Conservation (phyloP, 2,329 filamentous ascomycete species). For the Aspergillus awamori region DNA sequence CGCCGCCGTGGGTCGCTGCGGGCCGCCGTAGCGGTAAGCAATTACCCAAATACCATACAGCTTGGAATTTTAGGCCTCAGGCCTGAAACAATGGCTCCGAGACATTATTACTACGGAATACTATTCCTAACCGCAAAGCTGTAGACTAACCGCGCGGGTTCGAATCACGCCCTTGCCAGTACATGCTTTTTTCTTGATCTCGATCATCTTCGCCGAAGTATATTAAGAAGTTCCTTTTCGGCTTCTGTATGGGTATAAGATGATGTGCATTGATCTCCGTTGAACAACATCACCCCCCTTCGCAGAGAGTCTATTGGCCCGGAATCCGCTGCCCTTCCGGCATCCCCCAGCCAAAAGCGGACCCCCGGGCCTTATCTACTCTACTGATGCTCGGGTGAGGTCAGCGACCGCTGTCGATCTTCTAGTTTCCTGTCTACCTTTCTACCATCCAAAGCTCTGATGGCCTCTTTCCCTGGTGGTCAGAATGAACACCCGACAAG, state of each 20-base stretch:
- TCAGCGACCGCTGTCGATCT: constrained; percentile 17
- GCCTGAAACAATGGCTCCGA: not conserved
- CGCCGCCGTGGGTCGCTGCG: constrained; percentile 29
- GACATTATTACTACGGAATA: not conserved
- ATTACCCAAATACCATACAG: not conserved
- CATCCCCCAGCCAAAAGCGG: constrained; percentile 5
- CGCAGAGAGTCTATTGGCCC: not conserved
- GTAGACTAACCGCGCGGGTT: constrained; percentile 12
- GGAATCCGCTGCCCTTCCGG: not conserved
- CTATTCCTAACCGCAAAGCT: not conserved
- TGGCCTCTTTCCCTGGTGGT: constrained; percentile 5
- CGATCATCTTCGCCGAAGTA: no score
- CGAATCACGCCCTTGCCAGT: constrained; percentile 14
- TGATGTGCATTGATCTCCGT: not conserved
- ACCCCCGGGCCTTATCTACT: constrained; percentile 8
- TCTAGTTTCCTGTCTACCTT: constrained; percentile 1
- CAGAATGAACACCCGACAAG: constrained; percentile 84
- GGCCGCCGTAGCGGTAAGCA: constrained; percentile 22
- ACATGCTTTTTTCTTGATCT: not conserved
- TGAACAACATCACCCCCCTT: not conserved
- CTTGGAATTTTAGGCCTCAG: not conserved
- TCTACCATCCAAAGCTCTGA: constrained; percentile 7
- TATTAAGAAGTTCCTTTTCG: not conserved
- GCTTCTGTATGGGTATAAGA: not conserved
- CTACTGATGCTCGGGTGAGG: constrained; percentile 7